Evolutionary conservation across 1,284 basidiomycete species (phyloP).

Genomic region (Phylloboletellus chloephorus): DNA sequence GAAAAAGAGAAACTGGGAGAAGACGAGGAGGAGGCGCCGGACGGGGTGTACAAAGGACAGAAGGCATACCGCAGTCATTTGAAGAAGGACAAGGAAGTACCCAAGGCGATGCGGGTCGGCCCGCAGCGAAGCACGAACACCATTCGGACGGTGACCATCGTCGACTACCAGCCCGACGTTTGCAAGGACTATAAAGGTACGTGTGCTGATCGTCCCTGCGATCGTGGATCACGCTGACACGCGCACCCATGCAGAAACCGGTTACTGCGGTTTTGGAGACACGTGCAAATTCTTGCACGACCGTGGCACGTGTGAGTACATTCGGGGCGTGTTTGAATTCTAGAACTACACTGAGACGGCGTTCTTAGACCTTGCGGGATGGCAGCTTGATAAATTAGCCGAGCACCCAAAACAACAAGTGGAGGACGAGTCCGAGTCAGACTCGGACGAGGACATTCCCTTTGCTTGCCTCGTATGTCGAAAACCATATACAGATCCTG

Average conservation of each 20-base stretch:
- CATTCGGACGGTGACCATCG: conserved; percentile 90
- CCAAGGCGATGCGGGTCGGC: conserved; percentile 86
- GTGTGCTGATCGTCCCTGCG: conserved; percentile 24
- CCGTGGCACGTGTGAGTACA: conserved; percentile 71
- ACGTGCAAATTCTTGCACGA: conserved; percentile 96
- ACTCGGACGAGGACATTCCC: conserved; percentile 86
- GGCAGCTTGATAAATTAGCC: conserved; percentile 92
- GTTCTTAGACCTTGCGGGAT: conserved; percentile 84
- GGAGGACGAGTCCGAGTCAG: conserved; percentile 55
- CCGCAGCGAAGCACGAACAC: conserved; percentile 81
- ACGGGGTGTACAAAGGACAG: conserved; percentile 87
- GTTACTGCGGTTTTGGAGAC: conserved; percentile 98
- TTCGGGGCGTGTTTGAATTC: conserved; percentile 3
- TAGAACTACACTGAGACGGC: conserved; percentile 20
- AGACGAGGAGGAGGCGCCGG: conserved; percentile 66
- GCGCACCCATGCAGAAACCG: conserved; percentile 66
- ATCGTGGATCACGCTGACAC: conserved; percentile 22
- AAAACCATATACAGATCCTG: conserved; percentile 89
- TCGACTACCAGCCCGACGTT: conserved; percentile 98
- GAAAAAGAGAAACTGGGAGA: conserved; percentile 48
- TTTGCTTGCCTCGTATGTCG: conserved; percentile 97
- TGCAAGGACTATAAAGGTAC: conserved; percentile 98
- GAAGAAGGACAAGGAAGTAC: conserved; percentile 75
- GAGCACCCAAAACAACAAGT: conserved; percentile 58
- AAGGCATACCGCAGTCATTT: conserved; percentile 79